Conservation (phyloP, 768 basidiomycete species). For the Pleurotus citrinopileatus region DNA sequence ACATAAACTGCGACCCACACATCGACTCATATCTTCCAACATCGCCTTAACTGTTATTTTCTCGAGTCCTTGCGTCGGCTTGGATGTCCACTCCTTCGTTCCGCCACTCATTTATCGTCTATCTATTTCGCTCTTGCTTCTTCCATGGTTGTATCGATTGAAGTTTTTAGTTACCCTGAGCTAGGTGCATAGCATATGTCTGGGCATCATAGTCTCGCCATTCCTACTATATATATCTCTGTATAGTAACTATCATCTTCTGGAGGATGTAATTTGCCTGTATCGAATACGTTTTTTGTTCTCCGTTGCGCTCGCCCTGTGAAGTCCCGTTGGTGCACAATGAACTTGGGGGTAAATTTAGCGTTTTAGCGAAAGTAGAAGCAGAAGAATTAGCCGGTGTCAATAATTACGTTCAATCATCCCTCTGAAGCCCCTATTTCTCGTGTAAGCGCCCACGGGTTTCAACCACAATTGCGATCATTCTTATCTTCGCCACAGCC, state of each 20-base stretch:
- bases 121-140: not conserved
- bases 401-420: too few species aligned
- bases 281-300: slow-evolving; percentile 6
- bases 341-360: too few species aligned
- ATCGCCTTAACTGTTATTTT: not conserved
- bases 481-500: too few species aligned
- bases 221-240: not conserved
- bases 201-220: not conserved
- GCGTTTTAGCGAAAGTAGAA: too few species aligned
- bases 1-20: too few species aligned
- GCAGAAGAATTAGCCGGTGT: too few species aligned
- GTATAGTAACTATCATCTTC: not conserved
- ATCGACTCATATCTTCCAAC: not conserved
- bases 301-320: not conserved
- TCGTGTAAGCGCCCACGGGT: not conserved
- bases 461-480: not conserved
- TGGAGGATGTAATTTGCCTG: not conserved
- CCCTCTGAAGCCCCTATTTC: too few species aligned
- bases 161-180: slow-evolving; percentile 1
- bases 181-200: not conserved
- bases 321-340: too few species aligned
- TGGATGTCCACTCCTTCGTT: slow-evolving; percentile 1
- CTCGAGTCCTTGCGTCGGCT: not conserved
- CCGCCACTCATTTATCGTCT: slow-evolving; percentile 1
- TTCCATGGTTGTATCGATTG: slow-evolving; percentile 4